phyloP scores from a whole-genome alignment of 768 basidiomycete genomes.

The Leucocoprinus leucothites region DNA sequence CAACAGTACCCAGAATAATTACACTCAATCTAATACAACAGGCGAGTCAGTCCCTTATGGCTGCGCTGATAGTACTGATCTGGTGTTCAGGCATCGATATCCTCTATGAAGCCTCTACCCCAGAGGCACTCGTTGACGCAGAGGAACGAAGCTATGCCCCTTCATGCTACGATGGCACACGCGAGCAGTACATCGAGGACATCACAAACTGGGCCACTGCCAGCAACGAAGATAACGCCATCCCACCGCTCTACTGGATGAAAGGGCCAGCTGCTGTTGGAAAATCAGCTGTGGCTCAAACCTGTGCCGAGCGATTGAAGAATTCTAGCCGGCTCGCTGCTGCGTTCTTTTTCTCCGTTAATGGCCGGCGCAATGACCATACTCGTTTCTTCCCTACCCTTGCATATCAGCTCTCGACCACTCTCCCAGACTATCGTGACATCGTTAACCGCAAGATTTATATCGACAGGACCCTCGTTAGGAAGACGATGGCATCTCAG shows the following conservation, averaged over 20 bases:
- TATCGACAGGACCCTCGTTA: not conserved
- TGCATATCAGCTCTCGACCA: slow-evolving; percentile 7
- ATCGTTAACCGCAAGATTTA: not conserved
- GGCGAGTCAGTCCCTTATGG: too few species aligned
- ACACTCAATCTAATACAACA: too few species aligned
- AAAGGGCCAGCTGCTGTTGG: slow-evolving; percentile 6
- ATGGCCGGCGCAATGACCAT: not conserved
- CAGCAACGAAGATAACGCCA: not conserved
- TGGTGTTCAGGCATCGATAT: not conserved
- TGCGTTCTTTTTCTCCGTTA: slow-evolving; percentile 2
- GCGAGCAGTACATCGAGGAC: not conserved
- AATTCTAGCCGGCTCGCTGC: not conserved
- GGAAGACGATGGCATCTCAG: not conserved
- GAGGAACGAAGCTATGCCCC: not conserved
- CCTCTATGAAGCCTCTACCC: not conserved
- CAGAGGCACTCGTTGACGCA: not conserved
- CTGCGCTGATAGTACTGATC: too few species aligned
- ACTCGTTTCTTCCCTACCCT: slow-evolving; percentile 1
- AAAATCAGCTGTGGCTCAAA: slow-evolving; percentile 7
- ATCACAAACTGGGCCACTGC: not conserved
- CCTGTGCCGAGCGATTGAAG: not conserved
- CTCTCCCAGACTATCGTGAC: not conserved
- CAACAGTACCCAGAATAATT: too few species aligned
- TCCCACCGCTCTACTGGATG: not conserved
- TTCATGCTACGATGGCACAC: not conserved